Conservation (phyloP, 2,329 filamentous ascomycete genomes). For the Stagonosporopsis chrysanthemi region DNA sequence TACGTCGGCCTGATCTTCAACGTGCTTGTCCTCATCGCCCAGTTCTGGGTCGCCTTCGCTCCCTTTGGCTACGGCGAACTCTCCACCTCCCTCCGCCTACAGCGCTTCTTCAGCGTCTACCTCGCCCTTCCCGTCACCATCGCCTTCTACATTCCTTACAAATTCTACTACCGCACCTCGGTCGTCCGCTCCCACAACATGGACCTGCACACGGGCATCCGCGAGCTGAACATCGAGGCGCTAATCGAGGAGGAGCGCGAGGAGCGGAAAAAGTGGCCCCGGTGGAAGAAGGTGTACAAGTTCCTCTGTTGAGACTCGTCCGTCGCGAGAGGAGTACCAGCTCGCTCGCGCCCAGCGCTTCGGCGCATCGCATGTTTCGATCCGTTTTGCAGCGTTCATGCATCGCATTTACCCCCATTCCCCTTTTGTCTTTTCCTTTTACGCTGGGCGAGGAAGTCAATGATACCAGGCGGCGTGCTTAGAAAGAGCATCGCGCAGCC, state of each 20-base stretch:
- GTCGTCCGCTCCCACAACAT: slow-evolving; percentile 75
- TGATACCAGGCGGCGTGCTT: slow-evolving; percentile 47
- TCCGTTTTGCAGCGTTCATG: slow-evolving; percentile 25
- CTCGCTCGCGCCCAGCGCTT: not conserved
- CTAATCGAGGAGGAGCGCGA: slow-evolving; percentile 81
- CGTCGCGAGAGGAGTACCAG: not conserved
- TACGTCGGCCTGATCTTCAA: slow-evolving; percentile 83
- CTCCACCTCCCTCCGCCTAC: slow-evolving; percentile 57
- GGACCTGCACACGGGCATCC: slow-evolving; percentile 84
- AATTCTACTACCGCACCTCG: slow-evolving; percentile 74
- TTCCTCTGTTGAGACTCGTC: slow-evolving; percentile 52
- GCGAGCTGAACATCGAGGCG: slow-evolving; percentile 82
- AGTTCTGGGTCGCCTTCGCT: slow-evolving; percentile 87
- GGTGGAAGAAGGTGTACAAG: slow-evolving; percentile 59
- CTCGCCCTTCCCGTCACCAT: slow-evolving; percentile 74
- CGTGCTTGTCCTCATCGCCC: slow-evolving; percentile 75
- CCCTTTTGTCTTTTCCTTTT: not conserved
- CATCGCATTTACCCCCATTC: slow-evolving; percentile 16
- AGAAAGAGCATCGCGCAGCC: slow-evolving; percentile 33
- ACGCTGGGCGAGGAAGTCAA: slow-evolving; percentile 16
- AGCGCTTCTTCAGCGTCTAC: slow-evolving; percentile 77
- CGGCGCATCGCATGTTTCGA: slow-evolving; percentile 7
- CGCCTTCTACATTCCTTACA: slow-evolving; percentile 75
- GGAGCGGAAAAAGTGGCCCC: slow-evolving; percentile 66
- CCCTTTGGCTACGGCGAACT: slow-evolving; percentile 67